A percentile compares a stretch with the other conserved stretches of the same genome.
Evolutionary conservation across 805 yeast species (phyloP).

Genomic region (Schwanniomyces yamadae): DNA sequence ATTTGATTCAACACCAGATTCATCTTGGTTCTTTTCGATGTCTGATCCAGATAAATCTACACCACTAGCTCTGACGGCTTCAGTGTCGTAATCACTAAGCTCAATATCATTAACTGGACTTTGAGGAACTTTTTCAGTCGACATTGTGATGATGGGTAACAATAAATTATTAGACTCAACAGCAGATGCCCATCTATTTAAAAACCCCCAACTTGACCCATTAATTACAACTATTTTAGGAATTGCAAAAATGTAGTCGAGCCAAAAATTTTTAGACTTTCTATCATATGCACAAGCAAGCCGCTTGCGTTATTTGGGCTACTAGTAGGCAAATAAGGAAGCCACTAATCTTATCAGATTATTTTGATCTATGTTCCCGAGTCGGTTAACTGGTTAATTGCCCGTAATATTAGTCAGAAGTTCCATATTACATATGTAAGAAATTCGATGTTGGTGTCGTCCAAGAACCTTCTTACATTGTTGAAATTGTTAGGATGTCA

Average conservation of each 20-base stretch:
- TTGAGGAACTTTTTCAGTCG: neutral
- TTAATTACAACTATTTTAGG: neutral
- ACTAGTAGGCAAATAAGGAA: neutral
- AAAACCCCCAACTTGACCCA: neutral
- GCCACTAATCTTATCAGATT: conserved; percentile 2
- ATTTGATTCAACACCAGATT: neutral
- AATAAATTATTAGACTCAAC: neutral
- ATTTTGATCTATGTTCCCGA: neutral
- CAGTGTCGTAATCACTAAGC: neutral
- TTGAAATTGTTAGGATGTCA: no score
- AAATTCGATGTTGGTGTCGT: no score
- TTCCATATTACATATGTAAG: no score
- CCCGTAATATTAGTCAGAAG: neutral
- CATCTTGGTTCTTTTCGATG: neutral
- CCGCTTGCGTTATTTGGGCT: neutral
- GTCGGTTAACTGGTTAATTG: neutral
- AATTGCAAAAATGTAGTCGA: neutral
- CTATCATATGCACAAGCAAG: neutral
- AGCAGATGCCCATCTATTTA: neutral
- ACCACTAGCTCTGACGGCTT: neutral
- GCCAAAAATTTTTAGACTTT: no score
- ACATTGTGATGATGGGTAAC: neutral
- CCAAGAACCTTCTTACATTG: no score
- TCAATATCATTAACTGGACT: neutral
- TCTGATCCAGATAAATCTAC: neutral